phyloP scores from a whole-genome alignment of 768 basidiomycete genomes.

The Pleurotus djamor region DNA sequence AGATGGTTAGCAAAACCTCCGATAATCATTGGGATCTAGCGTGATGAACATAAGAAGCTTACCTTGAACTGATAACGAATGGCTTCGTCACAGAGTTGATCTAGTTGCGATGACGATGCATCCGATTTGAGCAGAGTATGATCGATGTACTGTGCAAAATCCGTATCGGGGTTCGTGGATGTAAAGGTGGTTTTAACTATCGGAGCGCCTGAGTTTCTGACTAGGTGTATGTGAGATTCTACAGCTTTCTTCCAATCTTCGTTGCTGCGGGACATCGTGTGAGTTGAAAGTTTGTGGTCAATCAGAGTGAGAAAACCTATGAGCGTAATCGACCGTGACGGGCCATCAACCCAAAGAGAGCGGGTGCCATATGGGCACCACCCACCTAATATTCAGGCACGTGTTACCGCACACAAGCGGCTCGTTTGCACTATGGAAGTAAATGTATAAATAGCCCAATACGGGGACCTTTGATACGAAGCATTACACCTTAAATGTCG shows the following conservation, averaged over 20 bases:
- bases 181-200: slow-evolving; percentile 20
- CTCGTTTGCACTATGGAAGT: background rate
- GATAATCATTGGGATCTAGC: background rate
- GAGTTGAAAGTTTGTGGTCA: background rate
- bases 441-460: background rate
- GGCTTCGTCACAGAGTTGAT: slow-evolving; percentile 46
- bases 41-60: background rate
- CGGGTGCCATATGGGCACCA: background rate
- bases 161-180: slow-evolving; percentile 19
- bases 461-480: too few species aligned
- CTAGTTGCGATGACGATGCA: slow-evolving; percentile 41
- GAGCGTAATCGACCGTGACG: too few species aligned
- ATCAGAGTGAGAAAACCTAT: background rate
- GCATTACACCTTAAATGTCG: background rate
- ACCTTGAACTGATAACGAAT: slow-evolving; percentile 49
- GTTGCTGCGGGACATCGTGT: background rate
- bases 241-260: slow-evolving; percentile 29
- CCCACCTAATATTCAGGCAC: background rate
- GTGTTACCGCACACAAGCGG: background rate
- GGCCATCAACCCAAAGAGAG: background rate
- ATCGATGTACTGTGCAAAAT: slow-evolving; percentile 39
- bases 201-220: slow-evolving; percentile 9
- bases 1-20: background rate
- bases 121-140: slow-evolving; percentile 51
- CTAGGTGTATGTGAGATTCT: slow-evolving; percentile 22